Percentiles rank a stretch among this genome's conserved stretches.
These are phyloP conservation scores for Saitozyma podzolica DNA, from an alignment of 768 basidiomycete species.

Conservation along the genomic window DNA sequence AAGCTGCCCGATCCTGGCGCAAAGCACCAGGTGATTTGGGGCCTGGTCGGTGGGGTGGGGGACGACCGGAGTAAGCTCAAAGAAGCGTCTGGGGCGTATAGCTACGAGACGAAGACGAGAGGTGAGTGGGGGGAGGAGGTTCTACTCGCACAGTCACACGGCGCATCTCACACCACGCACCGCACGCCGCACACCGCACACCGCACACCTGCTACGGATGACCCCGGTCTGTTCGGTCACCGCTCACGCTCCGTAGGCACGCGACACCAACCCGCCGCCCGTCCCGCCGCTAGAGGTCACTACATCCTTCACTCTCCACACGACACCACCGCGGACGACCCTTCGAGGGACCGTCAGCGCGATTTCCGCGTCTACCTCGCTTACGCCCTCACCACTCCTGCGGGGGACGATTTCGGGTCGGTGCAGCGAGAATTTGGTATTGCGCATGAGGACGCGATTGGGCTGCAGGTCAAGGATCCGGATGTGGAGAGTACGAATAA, in stretches of 20 bases:
- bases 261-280: slow-evolving; percentile 38
- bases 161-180: no score
- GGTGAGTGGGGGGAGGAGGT: slow-evolving; percentile 30
- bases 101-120: slow-evolving; percentile 45
- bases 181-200: no score
- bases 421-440: slow-evolving; percentile 44
- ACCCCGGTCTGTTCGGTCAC: no score
- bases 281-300: slow-evolving; percentile 46
- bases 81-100: slow-evolving; percentile 37
- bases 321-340: slow-evolving; percentile 39
- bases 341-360: slow-evolving; percentile 36
- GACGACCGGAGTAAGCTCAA: slow-evolving; percentile 30
- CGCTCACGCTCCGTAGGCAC: no score
- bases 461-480: slow-evolving; percentile 44
- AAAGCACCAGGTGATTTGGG: slow-evolving; percentile 47
- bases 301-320: slow-evolving; percentile 48
- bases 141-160: no score
- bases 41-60: slow-evolving; percentile 29
- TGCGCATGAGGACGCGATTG: slow-evolving; percentile 34
- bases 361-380: slow-evolving; percentile 43
- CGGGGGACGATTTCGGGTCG: slow-evolving; percentile 38
- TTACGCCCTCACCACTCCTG: slow-evolving; percentile 44
- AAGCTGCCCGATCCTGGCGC: slow-evolving; percentile 47
- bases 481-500: slow-evolving; percentile 28
- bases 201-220: no score